Evolutionary conservation across 345 rosid species (phyloP), one percentile per base, ranked within the genome.

Genomic region (Hypericum androsaemum): DNA sequence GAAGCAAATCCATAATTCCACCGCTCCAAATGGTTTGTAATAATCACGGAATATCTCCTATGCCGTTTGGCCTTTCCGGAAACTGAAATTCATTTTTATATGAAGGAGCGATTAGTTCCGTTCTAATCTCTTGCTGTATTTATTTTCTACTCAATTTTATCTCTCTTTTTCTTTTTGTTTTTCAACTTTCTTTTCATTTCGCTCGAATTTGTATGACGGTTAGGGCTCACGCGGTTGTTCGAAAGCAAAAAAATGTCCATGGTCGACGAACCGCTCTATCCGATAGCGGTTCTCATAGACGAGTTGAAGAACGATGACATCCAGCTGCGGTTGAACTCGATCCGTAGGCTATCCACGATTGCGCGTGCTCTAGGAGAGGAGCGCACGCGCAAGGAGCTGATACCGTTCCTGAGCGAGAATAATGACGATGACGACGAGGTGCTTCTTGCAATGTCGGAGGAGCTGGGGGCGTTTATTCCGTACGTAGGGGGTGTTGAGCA

Each of bases 311-410:
- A 90, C 56, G 98, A 90, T 58, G 96, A 90, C 64, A 90, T 90
- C 46, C 98, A 90, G 73, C 89, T 90, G 11, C 79, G 98, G 0
- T 61, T 90, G 71, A 84, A 84, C 76, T 87, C 98, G 0, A 90
- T 90, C 45, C 84, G 95, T 14, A 76, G 95, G 52, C 64, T 90
- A 16, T 87, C 98, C 37, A 90, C 98, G 0, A 90, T 90, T 40
- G 96, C 96, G 3, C 92, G 92, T 43, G 98, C 98, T 12, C 96
- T 90, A 43, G 96, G 98, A 13, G 98, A 90, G 70, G 98, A 89
- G 50, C 75, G 95, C 49, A 87, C 96, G 0, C 73, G 98, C 53
- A 89, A 82, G 76, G 98, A 90, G 61, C 61, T 90, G 43, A 84
- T 90, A 51, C 98, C 98, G 0, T 90, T 90, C 59, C 59, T 87